Evolutionary conservation across 192 early-diverging fungal genomes (phyloP).

Genomic region (Radiomyces spectabilis): DNA sequence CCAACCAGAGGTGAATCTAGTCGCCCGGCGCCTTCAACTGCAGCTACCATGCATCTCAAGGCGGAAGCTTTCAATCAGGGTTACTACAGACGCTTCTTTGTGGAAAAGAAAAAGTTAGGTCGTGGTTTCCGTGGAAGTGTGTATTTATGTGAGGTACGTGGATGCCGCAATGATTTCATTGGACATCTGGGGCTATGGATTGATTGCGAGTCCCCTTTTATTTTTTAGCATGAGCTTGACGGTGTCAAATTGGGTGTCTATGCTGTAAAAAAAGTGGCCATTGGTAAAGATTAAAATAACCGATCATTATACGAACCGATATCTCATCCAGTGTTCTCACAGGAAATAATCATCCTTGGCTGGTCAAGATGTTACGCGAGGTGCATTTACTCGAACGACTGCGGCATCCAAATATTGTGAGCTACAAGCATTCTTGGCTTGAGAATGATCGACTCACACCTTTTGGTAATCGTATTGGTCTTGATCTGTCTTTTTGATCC

Average conservation of each 20-base stretch:
- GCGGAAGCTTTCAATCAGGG: conserved; percentile 84
- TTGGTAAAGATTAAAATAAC: conserved; percentile 34
- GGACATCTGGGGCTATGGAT: too few species aligned
- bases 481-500: not conserved
- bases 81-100: conserved; percentile 91
- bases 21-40: conserved; percentile 3
- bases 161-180: too few species aligned
- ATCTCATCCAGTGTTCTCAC: not conserved
- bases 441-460: conserved; percentile 71
- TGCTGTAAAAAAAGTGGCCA: conserved; percentile 91
- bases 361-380: conserved; percentile 88
- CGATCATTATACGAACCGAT: too few species aligned
- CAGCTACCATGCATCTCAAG: conserved; percentile 37
- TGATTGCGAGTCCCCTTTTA: not conserved
- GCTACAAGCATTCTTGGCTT: conserved; percentile 96
- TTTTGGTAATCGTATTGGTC: conserved; percentile 40
- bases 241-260: conserved; percentile 72
- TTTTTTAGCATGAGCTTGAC: conserved; percentile 54
- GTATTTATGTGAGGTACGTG: conserved; percentile 66
- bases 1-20: too few species aligned
- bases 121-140: conserved; percentile 87
- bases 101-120: conserved; percentile 81
- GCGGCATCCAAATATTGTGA: conserved; percentile 86
- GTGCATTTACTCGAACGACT: conserved; percentile 87
- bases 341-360: conserved; percentile 76